Percentiles rank a stretch among this genome's conserved stretches.
Evolutionary conservation across 805 yeast species (phyloP).

Genomic region (Deakozyma indianensis): DNA sequence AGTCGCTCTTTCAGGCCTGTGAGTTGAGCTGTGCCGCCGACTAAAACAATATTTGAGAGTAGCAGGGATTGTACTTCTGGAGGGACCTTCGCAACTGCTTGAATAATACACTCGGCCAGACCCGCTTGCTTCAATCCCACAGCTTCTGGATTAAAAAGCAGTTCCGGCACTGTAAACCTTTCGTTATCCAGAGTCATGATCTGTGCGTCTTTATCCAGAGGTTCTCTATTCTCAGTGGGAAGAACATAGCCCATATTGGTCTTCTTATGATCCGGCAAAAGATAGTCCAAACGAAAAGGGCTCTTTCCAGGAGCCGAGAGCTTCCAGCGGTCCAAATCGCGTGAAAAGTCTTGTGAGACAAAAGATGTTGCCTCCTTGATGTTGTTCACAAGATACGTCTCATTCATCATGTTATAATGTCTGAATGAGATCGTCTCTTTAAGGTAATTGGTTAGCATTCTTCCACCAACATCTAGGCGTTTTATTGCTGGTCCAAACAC

Average conservation of each 20-base stretch:
- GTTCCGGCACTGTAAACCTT: slow-evolving; percentile 76
- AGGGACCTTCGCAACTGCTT: slow-evolving; percentile 56
- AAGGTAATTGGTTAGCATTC: slow-evolving; percentile 64
- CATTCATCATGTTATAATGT: slow-evolving; percentile 88
- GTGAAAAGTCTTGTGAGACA: slow-evolving; percentile 45
- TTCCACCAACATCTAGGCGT: slow-evolving; percentile 78
- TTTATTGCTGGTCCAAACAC: slow-evolving; percentile 65
- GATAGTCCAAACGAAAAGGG: slow-evolving; percentile 44
- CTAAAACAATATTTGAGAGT: slow-evolving; percentile 60
- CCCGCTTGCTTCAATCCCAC: slow-evolving; percentile 71
- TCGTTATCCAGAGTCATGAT: slow-evolving; percentile 63
- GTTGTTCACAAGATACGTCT: slow-evolving; percentile 66
- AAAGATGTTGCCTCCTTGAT: slow-evolving; percentile 70
- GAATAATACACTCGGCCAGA: slow-evolving; percentile 52
- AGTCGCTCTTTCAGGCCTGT: slow-evolving; percentile 55
- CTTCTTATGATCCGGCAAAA: slow-evolving; percentile 77
- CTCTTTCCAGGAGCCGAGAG: slow-evolving; percentile 6
- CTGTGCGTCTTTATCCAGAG: slow-evolving; percentile 36
- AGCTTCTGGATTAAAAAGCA: slow-evolving; percentile 73
- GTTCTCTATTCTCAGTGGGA: slow-evolving; percentile 14
- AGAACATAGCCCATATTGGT: slow-evolving; percentile 61
- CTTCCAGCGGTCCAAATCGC: slow-evolving; percentile 30
- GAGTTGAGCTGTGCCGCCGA: slow-evolving; percentile 71
- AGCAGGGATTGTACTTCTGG: slow-evolving; percentile 55
- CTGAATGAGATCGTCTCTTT: slow-evolving; percentile 78